A percentile compares a stretch with the other conserved stretches of the same genome.
Evolutionary conservation across 371 early-diverging fungal species (phyloP).

Genomic region (Mucor sp.): DNA sequence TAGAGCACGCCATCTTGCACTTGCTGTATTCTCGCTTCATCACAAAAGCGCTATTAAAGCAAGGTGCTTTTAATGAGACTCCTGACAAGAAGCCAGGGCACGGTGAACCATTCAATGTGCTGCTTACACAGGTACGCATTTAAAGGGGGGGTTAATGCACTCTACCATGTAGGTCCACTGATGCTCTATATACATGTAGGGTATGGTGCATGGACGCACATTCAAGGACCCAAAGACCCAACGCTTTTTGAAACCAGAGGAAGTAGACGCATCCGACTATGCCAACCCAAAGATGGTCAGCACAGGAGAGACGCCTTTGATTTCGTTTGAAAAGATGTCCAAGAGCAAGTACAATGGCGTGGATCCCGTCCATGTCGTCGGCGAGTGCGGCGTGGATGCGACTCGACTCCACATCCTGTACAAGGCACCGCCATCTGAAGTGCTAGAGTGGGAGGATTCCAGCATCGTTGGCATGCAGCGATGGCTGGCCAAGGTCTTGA

Average conservation of each 20-base stretch:
- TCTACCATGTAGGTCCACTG: background rate
- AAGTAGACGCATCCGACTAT: constrained; percentile 66
- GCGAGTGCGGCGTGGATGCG: constrained; percentile 80
- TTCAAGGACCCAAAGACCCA: constrained; percentile 77
- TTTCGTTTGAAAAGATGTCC: constrained; percentile 93
- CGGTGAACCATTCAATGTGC: constrained; percentile 84
- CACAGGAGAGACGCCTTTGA: constrained; percentile 63
- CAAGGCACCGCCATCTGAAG: constrained; percentile 89
- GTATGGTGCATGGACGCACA: constrained; percentile 93
- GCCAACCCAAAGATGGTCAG: constrained; percentile 59
- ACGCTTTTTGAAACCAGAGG: constrained; percentile 80
- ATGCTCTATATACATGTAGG: constrained; percentile 46
- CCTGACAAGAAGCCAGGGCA: constrained; percentile 46
- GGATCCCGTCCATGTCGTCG: constrained; percentile 71
- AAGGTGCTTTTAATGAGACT: constrained; percentile 43
- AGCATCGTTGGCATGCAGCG: constrained; percentile 93
- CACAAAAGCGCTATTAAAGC: constrained; percentile 74
- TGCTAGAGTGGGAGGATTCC: constrained; percentile 88
- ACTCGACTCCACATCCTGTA: constrained; percentile 88
- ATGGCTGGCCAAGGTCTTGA: constrained; percentile 68
- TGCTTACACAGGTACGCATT: constrained; percentile 75
- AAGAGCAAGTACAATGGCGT: constrained; percentile 96
- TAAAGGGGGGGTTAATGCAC: background rate
- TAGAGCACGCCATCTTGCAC: constrained; percentile 94
- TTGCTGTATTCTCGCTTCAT: constrained; percentile 94